Base-by-base conservation (phyloP, 352 stramenopile species). In the Phytophthora rubi region DNA sequence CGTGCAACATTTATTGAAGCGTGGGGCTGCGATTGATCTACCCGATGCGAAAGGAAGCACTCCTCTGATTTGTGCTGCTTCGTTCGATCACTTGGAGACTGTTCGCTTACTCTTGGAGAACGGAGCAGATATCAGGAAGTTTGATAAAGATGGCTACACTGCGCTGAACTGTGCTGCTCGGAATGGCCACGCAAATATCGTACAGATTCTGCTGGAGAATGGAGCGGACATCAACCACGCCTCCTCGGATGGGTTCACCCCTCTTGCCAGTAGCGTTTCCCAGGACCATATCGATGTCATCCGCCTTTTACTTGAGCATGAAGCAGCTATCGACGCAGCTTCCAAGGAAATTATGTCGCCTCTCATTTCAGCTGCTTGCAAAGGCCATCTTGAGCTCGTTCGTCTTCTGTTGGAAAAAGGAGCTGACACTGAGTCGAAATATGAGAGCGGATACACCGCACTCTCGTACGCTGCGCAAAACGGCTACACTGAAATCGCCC, bases 201-300 rank as follows among this genome's bases (percentile, higher is more conserved):
- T 59, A 10, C 9, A 47, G 16, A 1, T 59, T 10, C 35, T 59
- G 33, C 16, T 59, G 4, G 33, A 33, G 1, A 16, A 49, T 6
- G 44, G 44, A 26, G 44, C 44, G 44, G 44, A 51, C 16, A n/a
- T 44, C 35, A 44, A 44, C 35, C 35, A 44, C 35, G 35, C 3
- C 18, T 59, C 15, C 30, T 13, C 16, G 39, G 55, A n/a, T 4
- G 44, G 44, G 33, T 42, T 37, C 23, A 53, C 37, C 3, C 21
- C 55, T 62, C 55, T 53, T 21, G 39, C 51, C 37, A 53, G 26
- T 53, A 26, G 37, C 18, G 37, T 42, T 53, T 10, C 23, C 28
- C 51, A 52, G 15, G 16, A 30, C 12, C 28, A 39, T 39, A 15
- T 23, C 6, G 16, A 51, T 12, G 16, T 53, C 13, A 13, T 8